Evolutionary conservation across 2,329 filamentous ascomycete species (phyloP), one percentile per base, ranked within the genome.

Genomic region (Fusarium acutatum): DNA sequence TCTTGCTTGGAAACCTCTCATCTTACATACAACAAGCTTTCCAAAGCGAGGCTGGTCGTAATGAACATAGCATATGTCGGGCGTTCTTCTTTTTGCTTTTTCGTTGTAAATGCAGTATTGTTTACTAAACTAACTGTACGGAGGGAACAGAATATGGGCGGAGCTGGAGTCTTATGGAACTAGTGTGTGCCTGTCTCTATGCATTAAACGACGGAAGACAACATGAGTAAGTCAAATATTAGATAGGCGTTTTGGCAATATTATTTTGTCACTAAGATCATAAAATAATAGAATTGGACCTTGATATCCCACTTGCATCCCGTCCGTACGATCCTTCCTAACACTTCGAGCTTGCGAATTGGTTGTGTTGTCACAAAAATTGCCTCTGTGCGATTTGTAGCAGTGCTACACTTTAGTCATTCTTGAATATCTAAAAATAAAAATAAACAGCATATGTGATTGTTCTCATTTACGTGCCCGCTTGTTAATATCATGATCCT

Each of bases 401-500:
- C 44, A 64, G 30, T 43, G 40, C 34, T 49, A 54, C 37, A 24
- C 26, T 18, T 41, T 44, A 38, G 44, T 57, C 60, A 44, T 61
- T 60, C 61, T 66, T 37, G 28, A 41, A 56, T 40, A 52, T 73
- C 24, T 58, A 17, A 41, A 58, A 22, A 28, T n/a, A 40, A n/a
- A 53, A 28, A 38, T 26, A 46, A 22, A 54, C 44, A 44, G 15
- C 35, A 37, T 57, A 26, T 69, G 41, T 59, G 22, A 60, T 52
- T 60, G 41, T 65, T 59, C 63, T 57, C 44, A 66, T 73, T 70
- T 68, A 61, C 49, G 61, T 70, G 63, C 61, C 64, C 66, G 68
- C 65, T 67, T 60, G 54, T 61, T 47, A 77, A 73, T 59, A 54
- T 75, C 69, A 71, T 76, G 59, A 71, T 60, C 61, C 71, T 64